Evolutionary conservation across 169 alveolate species (phyloP).

Genomic region (Plasmodium yoelii): DNA sequence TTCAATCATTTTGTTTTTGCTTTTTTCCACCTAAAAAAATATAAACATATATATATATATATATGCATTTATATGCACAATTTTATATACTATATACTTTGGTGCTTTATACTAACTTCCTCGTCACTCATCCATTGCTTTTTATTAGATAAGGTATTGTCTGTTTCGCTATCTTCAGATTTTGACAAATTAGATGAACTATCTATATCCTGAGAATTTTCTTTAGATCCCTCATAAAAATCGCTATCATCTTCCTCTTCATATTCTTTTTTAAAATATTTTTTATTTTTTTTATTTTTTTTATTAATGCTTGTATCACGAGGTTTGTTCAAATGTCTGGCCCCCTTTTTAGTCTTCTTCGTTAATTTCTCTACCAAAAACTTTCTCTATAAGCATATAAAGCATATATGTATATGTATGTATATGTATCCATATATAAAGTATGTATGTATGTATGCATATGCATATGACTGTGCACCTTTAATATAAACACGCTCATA

Average conservation of each 20-base stretch:
- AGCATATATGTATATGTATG: not conserved
- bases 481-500: not conserved
- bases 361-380: not conserved
- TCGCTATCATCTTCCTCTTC: not conserved
- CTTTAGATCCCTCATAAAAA: not conserved
- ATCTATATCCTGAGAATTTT: too few relatives aligned
- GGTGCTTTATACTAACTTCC: too few relatives aligned
- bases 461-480: not conserved
- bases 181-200: too few relatives aligned
- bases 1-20: constrained; percentile 68
- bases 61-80: not conserved
- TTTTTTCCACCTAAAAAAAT: constrained; percentile 38
- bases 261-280: not conserved
- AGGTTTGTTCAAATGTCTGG: not conserved
- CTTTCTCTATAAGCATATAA: not conserved
- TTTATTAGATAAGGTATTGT: too few relatives aligned
- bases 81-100: not conserved
- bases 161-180: too few relatives aligned
- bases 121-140: too few relatives aligned
- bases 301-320: not conserved
- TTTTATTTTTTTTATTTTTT: constrained; percentile 12
- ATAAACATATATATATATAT: not conserved
- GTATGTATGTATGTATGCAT: too few relatives aligned
- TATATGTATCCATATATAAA: too few relatives aligned
- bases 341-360: not conserved